These are phyloP conservation scores for Monilinia polystroma DNA, from an alignment of 2,329 filamentous ascomycete genomes.

Conservation along the genomic window DNA sequence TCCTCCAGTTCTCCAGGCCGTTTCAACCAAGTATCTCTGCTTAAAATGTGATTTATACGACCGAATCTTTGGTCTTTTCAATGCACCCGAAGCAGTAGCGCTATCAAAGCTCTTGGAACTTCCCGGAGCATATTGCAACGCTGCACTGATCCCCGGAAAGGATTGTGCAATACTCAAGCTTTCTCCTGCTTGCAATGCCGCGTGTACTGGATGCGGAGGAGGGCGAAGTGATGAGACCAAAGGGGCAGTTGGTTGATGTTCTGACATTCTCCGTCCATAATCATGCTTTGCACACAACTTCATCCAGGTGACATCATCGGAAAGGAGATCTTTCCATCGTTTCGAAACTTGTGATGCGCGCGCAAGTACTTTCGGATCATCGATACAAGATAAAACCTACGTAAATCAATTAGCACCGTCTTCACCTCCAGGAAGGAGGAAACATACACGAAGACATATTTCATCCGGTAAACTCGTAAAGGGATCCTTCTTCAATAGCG, in stretches of 20 bases:
- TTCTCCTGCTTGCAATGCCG: slow-evolving; percentile 23
- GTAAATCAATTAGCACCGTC: slow-evolving; percentile 23
- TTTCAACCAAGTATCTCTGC: slow-evolving; percentile 94
- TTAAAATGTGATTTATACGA: slow-evolving; percentile 98
- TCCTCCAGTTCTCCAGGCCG: slow-evolving; percentile 93
- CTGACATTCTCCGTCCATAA: slow-evolving; percentile 63
- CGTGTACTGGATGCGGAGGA: slow-evolving; percentile 36
- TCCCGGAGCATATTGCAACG: slow-evolving; percentile 39
- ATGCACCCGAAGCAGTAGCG: slow-evolving; percentile 42
- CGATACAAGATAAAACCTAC: slow-evolving; percentile 92
- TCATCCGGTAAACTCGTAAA: slow-evolving; percentile 92
- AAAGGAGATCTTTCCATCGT: slow-evolving; percentile 88
- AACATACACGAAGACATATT: slow-evolving; percentile 77
- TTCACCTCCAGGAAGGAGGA: slow-evolving; percentile 4
- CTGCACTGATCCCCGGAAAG: slow-evolving; percentile 47
- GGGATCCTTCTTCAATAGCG: slow-evolving; percentile 91
- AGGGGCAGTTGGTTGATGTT: slow-evolving; percentile 32
- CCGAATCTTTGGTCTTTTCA: slow-evolving; percentile 61
- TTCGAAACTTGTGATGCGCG: slow-evolving; percentile 94
- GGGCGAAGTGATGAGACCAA: slow-evolving; percentile 33
- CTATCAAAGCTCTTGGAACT: slow-evolving; percentile 56
- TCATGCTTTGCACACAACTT: slow-evolving; percentile 95
- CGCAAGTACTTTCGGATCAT: slow-evolving; percentile 91
- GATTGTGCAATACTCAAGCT: slow-evolving; percentile 40
- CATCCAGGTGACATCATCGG: slow-evolving; percentile 98